Evolutionary conservation across 805 yeast genomes (phyloP).

Genomic region (Kazachstania viticola): DNA sequence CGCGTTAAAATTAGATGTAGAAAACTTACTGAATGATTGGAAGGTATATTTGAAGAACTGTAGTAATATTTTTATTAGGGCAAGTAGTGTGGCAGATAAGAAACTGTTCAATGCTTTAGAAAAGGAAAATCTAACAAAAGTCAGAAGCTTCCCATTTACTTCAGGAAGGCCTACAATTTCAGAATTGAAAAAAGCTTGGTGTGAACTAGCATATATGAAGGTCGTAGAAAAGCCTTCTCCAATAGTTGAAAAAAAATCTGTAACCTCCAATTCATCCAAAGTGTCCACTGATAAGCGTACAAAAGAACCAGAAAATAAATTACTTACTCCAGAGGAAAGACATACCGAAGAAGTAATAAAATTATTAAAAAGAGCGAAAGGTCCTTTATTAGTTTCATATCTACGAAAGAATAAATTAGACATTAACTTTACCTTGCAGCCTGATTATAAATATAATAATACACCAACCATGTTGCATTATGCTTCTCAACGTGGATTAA

Average conservation of each 20-base stretch:
- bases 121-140: constrained; percentile 43
- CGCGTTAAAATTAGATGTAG: constrained; percentile 68
- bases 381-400: constrained; percentile 59
- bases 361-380: constrained; percentile 59
- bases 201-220: constrained; percentile 51
- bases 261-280: constrained; percentile 3
- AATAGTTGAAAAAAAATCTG: constrained; percentile 21
- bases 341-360: constrained; percentile 48
- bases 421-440: constrained; percentile 44
- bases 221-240: constrained; percentile 45
- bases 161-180: constrained; percentile 76
- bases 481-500: constrained; percentile 57
- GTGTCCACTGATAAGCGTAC: constrained; percentile 2
- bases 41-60: constrained; percentile 45
- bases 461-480: constrained; percentile 69
- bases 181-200: constrained; percentile 80
- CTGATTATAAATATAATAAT: constrained; percentile 40
- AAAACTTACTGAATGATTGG: constrained; percentile 60
- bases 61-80: constrained; percentile 63
- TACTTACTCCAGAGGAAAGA: constrained; percentile 29
- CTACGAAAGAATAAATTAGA: constrained; percentile 45
- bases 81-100: constrained; percentile 61
- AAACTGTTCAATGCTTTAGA: constrained; percentile 48
- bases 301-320: constrained; percentile 7
- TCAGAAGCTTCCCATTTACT: constrained; percentile 73